A percentile compares a stretch with the other conserved stretches of the same genome.
Conservation (phyloP, 1,284 basidiomycete genomes). For the Austroboletus novae-zelandiae region DNA sequence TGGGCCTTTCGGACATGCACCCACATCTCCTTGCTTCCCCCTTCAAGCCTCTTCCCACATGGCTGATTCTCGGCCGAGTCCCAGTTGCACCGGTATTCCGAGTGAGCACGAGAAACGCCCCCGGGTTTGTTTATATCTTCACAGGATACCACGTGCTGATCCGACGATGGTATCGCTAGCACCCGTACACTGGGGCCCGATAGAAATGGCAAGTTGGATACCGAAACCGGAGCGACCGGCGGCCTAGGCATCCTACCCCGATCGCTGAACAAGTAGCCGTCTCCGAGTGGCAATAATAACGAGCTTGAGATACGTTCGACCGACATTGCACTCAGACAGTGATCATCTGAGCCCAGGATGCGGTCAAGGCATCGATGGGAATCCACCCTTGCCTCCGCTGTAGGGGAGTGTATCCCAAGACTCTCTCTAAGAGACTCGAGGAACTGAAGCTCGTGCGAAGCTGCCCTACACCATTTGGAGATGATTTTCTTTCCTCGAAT, state of each 20-base stretch:
- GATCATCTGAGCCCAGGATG: not conserved
- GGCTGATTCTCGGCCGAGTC: not conserved
- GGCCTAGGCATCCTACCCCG: not conserved
- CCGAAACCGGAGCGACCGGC: not conserved
- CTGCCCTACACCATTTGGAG: constrained; percentile 3
- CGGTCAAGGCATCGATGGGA: not conserved
- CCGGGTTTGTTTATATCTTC: not conserved
- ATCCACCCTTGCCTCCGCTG: not conserved
- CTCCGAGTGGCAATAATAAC: not conserved
- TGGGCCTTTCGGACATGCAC: constrained; percentile 11
- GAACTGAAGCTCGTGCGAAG: constrained; percentile 12
- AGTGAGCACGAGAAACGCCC: not conserved
- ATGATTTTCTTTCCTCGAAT: not conserved
- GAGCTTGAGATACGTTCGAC: not conserved
- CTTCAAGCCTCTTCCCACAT: constrained; percentile 9
- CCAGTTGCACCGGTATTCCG: constrained; percentile 10
- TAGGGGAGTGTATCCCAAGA: not conserved
- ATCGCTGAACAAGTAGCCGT: not conserved
- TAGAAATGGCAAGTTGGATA: not conserved
- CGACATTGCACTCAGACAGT: not conserved
- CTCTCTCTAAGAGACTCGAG: constrained; percentile 3
- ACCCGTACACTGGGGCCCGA: not conserved
- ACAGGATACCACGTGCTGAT: not conserved
- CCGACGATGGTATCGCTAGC: not conserved
- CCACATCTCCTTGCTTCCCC: constrained; percentile 14